Evolutionary conservation across 495 filamentous ascomycete species (phyloP).

Genomic region (Tuber borchii): DNA sequence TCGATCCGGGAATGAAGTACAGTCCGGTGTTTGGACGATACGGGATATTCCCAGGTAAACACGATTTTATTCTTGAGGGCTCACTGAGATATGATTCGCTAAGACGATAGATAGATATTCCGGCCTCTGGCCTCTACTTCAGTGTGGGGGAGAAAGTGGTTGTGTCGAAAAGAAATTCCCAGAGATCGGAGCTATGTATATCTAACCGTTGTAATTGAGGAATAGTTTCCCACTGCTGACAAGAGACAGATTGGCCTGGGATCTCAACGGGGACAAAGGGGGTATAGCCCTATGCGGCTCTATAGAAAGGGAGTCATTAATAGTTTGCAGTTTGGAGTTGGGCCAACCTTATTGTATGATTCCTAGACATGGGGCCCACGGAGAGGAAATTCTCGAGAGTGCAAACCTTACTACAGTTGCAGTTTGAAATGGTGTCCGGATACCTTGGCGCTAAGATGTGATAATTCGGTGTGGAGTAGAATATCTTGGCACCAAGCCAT

Average conservation of each 20-base stretch:
- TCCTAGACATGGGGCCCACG: no score
- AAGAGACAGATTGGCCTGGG: constrained; percentile 26
- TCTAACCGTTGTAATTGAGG: not conserved
- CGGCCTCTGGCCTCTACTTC: constrained; percentile 8
- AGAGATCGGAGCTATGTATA: constrained; percentile 31
- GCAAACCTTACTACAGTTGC: no score
- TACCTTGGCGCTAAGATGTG: no score
- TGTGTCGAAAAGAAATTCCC: constrained; percentile 23
- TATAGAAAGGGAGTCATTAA: not conserved
- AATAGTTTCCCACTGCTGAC: not conserved
- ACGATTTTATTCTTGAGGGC: no score
- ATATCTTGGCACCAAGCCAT: no score
- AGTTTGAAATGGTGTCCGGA: no score
- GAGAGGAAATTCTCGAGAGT: no score
- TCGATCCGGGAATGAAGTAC: constrained; percentile 32
- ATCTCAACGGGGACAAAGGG: constrained; percentile 15
- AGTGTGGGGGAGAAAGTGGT: constrained; percentile 31
- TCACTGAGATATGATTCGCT: not conserved
- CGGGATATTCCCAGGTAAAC: constrained; percentile 23
- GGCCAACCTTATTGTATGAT: no score
- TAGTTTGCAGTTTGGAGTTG: no score
- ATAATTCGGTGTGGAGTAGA: no score
- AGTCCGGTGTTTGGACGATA: constrained; percentile 35
- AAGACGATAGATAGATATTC: not conserved
- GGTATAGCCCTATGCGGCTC: not conserved